phyloP scores from a whole-genome alignment of 2,329 filamentous ascomycete genomes.

The Botrytis pseudocinerea region DNA sequence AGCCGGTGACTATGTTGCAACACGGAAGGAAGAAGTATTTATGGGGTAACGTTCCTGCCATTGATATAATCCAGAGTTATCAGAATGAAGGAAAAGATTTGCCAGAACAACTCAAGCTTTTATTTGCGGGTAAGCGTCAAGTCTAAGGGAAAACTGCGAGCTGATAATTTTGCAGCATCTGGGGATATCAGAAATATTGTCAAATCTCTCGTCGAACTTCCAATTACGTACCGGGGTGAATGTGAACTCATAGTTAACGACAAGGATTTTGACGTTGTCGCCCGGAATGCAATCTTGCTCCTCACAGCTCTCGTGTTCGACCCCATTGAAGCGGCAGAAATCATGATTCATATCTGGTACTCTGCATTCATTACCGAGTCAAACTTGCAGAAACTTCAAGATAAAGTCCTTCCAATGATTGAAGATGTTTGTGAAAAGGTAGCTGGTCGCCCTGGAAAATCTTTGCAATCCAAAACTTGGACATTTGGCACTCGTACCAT shows the following conservation, averaged over 20 bases:
- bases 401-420: conserved; percentile 3
- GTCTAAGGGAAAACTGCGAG: background rate
- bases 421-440: conserved; percentile 10
- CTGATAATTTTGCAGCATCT: conserved; percentile 35
- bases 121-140: conserved; percentile 10
- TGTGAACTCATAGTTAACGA: conserved; percentile 42
- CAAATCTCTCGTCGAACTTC: conserved; percentile 31
- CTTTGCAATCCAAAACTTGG: conserved; percentile 23
- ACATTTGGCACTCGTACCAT: conserved; percentile 2
- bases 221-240: conserved; percentile 32
- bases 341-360: conserved; percentile 22
- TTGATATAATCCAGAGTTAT: background rate
- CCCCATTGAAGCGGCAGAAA: conserved; percentile 5
- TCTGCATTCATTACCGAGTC: conserved; percentile 10
- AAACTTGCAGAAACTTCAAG: background rate
- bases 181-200: conserved; percentile 48
- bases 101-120: conserved; percentile 5
- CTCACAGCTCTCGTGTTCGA: conserved; percentile 12
- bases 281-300: conserved; percentile 15
- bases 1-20: background rate
- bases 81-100: conserved; percentile 10
- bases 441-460: background rate
- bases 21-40: conserved; percentile 19
- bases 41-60: conserved; percentile 21
- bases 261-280: conserved; percentile 26